These are phyloP conservation scores for Stagonosporopsis tanaceti DNA, from an alignment of 2,329 filamentous ascomycete genomes.

Conservation along the genomic window DNA sequence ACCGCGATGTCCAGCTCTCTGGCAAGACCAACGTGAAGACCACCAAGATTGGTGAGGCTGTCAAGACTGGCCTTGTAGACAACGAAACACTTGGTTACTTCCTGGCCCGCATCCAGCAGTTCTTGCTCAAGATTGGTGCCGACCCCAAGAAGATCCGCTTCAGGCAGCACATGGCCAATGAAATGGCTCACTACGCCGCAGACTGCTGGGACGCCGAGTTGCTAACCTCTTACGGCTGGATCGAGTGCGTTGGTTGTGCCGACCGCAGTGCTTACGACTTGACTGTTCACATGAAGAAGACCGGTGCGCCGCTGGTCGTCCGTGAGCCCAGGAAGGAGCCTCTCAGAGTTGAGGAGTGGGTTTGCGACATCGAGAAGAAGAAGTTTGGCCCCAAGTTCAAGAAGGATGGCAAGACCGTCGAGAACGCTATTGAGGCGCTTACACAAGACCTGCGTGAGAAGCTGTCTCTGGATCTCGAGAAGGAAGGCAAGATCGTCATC, in stretches of 20 bases:
- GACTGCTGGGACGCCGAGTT: conserved; percentile 99
- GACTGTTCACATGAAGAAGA: conserved; percentile 91
- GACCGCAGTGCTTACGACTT: conserved; percentile 95
- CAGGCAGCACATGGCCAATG: conserved; percentile 93
- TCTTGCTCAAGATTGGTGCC: conserved; percentile 86
- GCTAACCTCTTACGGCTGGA: conserved; percentile 91
- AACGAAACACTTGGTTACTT: conserved; percentile 99
- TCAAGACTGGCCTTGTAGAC: conserved; percentile 82
- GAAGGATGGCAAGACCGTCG: conserved; percentile 84
- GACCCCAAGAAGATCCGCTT: conserved; percentile 91
- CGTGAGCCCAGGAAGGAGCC: conserved; percentile 82
- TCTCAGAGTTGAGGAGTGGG: conserved; percentile 83
- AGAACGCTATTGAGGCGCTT: conserved; percentile 77
- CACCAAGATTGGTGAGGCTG: conserved; percentile 85
- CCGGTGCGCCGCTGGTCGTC: conserved; percentile 84
- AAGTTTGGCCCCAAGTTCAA: conserved; percentile 95
- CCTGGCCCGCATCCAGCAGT: conserved; percentile 89
- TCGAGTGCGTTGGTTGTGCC: conserved; percentile 97
- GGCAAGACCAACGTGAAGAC: conserved; percentile 80
- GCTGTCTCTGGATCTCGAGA: conserved; percentile 75
- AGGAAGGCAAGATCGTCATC: conserved; percentile 77
- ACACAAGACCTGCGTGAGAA: conserved; percentile 83
- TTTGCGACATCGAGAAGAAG: conserved; percentile 89
- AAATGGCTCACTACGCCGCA: conserved; percentile 91
- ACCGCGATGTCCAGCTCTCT: conserved; percentile 83